Conservation (phyloP, 306 rosid species). For the Benincasa hispida region DNA sequence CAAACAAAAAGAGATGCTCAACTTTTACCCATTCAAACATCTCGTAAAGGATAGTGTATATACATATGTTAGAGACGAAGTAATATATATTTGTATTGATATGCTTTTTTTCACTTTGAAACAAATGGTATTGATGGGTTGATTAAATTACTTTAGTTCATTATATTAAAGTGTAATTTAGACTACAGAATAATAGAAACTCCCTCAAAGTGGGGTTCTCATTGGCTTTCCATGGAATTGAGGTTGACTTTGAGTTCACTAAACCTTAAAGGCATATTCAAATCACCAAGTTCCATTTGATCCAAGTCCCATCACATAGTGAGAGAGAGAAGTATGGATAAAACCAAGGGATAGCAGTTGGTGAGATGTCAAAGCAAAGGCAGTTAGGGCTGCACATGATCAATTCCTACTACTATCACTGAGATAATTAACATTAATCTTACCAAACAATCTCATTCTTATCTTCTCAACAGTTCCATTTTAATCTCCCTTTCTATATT, state of each 20-base stretch:
- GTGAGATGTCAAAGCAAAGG: conserved; percentile 6
- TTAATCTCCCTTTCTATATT: background rate
- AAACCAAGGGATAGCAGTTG: background rate
- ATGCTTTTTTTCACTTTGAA: no score
- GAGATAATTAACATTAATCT: background rate
- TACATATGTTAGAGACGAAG: no score
- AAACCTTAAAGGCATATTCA: background rate
- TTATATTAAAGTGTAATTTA: background rate
- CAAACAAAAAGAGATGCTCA: no score
- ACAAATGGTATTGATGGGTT: background rate
- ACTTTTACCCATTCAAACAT: no score
- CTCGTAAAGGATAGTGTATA: no score
- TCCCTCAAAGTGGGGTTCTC: background rate
- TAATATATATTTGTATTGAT: no score
- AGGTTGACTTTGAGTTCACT: conserved; percentile 1
- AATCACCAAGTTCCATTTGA: background rate
- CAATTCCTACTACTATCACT: background rate
- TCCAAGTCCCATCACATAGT: background rate
- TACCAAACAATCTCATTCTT: background rate
- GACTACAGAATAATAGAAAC: background rate
- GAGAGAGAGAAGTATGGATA: background rate
- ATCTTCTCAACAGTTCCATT: background rate
- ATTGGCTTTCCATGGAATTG: background rate
- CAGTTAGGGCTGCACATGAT: conserved; percentile 1
- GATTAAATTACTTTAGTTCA: background rate